Conservation (phyloP, 352 stramenopile species). For the Globisporangium camurandrum region DNA sequence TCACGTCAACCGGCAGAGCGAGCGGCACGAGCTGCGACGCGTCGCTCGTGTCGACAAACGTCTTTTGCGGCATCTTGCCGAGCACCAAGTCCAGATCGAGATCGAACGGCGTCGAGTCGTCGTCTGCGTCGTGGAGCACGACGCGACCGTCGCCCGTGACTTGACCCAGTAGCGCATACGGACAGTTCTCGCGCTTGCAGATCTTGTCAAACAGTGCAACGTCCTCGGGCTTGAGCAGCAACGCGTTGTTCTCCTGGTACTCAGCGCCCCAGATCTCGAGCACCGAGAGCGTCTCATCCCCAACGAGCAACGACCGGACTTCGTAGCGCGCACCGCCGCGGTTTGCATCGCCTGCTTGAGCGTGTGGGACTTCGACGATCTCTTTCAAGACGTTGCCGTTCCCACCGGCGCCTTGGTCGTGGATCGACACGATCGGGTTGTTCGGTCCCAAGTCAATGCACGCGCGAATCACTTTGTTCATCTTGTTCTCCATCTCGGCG, state of each 20-base stretch:
- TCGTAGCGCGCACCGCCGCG: constrained; percentile 88
- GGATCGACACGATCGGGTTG: constrained; percentile 99
- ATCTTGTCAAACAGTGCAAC: constrained; percentile 92
- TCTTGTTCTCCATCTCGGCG: constrained; percentile 99
- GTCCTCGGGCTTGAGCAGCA: constrained; percentile 91
- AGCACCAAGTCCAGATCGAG: constrained; percentile 97
- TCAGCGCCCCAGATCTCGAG: constrained; percentile 99
- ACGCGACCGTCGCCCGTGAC: constrained; percentile 95
- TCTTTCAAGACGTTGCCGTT: constrained; percentile 99
- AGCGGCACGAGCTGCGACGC: constrained; percentile 46
- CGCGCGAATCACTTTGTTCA: constrained; percentile 98
- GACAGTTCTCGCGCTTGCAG: constrained; percentile 96
- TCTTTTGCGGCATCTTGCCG: constrained; percentile 99
- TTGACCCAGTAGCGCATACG: constrained; percentile 92
- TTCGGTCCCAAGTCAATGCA: constrained; percentile 95
- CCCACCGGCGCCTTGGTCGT: constrained; percentile 98
- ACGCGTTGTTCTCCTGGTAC: constrained; percentile 99
- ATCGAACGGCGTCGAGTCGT: constrained; percentile 94
- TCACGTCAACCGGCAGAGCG: constrained; percentile 83
- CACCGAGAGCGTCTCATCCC: constrained; percentile 97
- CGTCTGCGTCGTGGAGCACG: constrained; percentile 93
- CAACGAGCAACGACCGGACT: constrained; percentile 94
- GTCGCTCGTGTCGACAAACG: constrained; percentile 88
- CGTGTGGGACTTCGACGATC: constrained; percentile 91
- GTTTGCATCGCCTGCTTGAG: constrained; percentile 85